Evolutionary conservation across 441 rosid genomes (phyloP).

Genomic region (Aquilaria agallochum): DNA sequence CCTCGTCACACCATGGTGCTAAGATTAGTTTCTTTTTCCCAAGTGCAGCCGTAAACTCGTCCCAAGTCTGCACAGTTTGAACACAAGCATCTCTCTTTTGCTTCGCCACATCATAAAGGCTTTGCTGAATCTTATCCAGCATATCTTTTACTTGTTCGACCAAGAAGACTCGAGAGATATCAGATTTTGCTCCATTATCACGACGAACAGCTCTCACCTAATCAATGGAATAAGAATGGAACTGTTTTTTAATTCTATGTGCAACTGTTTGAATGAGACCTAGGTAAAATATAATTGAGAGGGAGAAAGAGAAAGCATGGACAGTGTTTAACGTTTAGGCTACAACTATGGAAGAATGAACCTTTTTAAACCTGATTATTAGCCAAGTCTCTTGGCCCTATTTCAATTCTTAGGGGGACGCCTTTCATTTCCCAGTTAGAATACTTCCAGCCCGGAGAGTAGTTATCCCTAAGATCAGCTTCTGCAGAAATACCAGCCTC

Average conservation of each 20-base stretch:
- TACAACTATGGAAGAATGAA: neutral
- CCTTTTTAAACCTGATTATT: conserved; percentile 64
- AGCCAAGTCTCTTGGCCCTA: conserved; percentile 90
- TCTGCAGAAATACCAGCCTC: conserved; percentile 87
- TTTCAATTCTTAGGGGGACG: conserved; percentile 95
- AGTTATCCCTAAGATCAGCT: conserved; percentile 82
- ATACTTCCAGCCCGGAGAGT: conserved; percentile 99
- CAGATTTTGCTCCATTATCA: conserved; percentile 72
- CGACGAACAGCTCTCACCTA: conserved; percentile 93
- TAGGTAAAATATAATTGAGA: conserved; percentile 12
- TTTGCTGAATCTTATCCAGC: conserved; percentile 62
- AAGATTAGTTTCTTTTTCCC: conserved; percentile 79
- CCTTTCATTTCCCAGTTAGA: conserved; percentile 99
- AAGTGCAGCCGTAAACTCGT: conserved; percentile 78
- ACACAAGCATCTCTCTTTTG: conserved; percentile 79
- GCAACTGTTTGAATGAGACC: neutral
- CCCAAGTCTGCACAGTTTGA: conserved; percentile 76
- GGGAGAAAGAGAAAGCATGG: neutral
- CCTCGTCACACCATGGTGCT: conserved; percentile 99
- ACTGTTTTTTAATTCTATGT: neutral
- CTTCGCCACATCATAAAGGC: conserved; percentile 68
- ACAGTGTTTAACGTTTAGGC: no score
- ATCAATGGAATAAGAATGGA: conserved; percentile 13
- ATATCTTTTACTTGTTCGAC: conserved; percentile 55
- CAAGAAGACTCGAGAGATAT: conserved; percentile 58